phyloP scores from a whole-genome alignment of 768 basidiomycete genomes.

The Neoboletus brunneissimus region DNA sequence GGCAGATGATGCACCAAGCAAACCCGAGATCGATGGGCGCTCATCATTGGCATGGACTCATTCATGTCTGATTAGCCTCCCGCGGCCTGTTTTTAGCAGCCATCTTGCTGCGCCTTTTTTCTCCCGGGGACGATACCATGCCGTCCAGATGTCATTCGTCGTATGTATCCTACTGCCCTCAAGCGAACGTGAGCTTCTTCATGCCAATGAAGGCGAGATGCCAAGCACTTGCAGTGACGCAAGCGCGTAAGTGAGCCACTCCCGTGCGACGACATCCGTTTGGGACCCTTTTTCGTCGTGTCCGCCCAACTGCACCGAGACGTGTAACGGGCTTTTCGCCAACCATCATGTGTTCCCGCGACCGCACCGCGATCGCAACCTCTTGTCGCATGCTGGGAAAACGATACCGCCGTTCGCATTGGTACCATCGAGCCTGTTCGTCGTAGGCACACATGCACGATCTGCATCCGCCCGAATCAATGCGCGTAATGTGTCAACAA shows the following conservation, averaged over 20 bases:
- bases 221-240: constrained; percentile 3
- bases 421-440: constrained; percentile 4
- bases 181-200: neutral
- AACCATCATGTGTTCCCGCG: constrained; percentile 21
- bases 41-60: constrained; percentile 10
- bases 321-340: constrained; percentile 12
- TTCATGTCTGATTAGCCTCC: constrained; percentile 25
- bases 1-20: constrained; percentile 26
- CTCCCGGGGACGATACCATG: constrained; percentile 1
- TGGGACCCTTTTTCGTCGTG: neutral
- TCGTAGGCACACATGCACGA: constrained; percentile 1
- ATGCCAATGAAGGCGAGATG: neutral
- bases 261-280: neutral
- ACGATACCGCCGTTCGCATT: neutral
- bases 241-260: constrained; percentile 5
- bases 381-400: constrained; percentile 1
- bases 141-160: constrained; percentile 1
- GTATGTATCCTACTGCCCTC: neutral
- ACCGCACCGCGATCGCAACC: constrained; percentile 26
- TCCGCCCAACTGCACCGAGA: neutral
- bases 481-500: constrained; percentile 3
- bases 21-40: constrained; percentile 16
- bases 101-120: constrained; percentile 10
- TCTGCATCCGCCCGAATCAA: neutral
- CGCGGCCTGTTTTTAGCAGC: constrained; percentile 16